Evolutionary conservation across 2,329 filamentous ascomycete species (phyloP).

Genomic region (Amylocarpus encephaloides): DNA sequence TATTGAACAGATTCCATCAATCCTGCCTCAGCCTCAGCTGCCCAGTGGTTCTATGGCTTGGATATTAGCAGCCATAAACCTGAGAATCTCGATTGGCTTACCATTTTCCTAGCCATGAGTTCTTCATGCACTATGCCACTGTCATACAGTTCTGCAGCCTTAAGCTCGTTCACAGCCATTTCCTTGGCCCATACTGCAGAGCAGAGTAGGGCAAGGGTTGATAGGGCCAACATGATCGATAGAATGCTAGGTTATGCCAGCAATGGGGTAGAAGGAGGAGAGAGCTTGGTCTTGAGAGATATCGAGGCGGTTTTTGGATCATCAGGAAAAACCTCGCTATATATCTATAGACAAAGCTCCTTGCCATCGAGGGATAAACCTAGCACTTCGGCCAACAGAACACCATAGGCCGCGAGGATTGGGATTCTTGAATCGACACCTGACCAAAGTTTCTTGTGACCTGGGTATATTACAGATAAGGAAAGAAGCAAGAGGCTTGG

Average conservation of each 20-base stretch:
- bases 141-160: constrained; percentile 4
- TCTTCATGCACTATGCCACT: constrained; percentile 9
- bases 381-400: not conserved
- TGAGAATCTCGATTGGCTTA: not conserved
- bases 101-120: constrained; percentile 10
- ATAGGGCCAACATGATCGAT: constrained; percentile 3
- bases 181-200: constrained; percentile 6
- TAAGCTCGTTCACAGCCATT: constrained; percentile 3
- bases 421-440: not conserved
- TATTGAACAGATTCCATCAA: constrained; percentile 33
- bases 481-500: not conserved
- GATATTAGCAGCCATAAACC: not conserved
- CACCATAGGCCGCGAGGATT: not conserved
- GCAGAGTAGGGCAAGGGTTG: not conserved
- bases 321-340: not conserved
- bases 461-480: not conserved
- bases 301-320: not conserved
- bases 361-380: not conserved
- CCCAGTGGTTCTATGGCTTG: constrained; percentile 16
- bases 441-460: not conserved
- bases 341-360: not conserved
- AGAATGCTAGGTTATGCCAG: not conserved
- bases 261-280: not conserved
- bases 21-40: constrained; percentile 32
- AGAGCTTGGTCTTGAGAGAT: not conserved